Base-by-base conservation (phyloP, 139 green algal species). In the Asterochloris sp. region DNA sequence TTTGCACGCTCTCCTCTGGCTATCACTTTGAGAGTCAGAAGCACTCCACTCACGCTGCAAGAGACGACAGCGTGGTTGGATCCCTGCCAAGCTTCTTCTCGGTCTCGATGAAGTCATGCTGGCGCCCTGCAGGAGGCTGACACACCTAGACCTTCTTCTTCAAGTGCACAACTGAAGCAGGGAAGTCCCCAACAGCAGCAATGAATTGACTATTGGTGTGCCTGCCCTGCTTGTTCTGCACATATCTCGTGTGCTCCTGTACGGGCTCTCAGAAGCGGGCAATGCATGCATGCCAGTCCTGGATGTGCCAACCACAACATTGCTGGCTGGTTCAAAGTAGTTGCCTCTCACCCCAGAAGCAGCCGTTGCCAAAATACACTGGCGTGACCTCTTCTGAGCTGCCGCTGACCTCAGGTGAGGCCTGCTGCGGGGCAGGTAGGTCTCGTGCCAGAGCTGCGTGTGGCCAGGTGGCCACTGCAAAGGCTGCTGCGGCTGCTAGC, bases 301-400 rank as follows among this genome's bases (percentile, higher is more conserved):
- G 21, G 66, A 8, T 26, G 66, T 26, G 66, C 17, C 66, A 71
- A 9, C 1, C 66, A 71, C 2, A 10, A 26, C 66, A 71, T 8
- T 23, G 21, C 21, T 71, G 17, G 19, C 66, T 71, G 66, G 19
- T 71, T 10, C 19, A 23, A 71, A 71, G 66, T 10, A 26, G 66
- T 71, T 71, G 17, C 21, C 17, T 23, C 66, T 71, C 21, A 26
- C 66, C 77, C 77, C 77, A 81, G 14, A 81, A 81, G 28, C 77
- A 81, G 26, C 77, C 77, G 28, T 81, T 81, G 26, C 77, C 77
- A 74, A 81, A 81, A 19, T 73, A 81, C 13, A 81, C 69, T 2
- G 77, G 77, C 11, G 77, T 81, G 68, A 64, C n/a, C 28, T 74
- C 62, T 24, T 80, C 76, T 80, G 60, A 69, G 23, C 54, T 80